Evolutionary conservation across 2,329 filamentous ascomycete genomes (phyloP).

Genomic region (Ophidiomyces ophidiicola): DNA sequence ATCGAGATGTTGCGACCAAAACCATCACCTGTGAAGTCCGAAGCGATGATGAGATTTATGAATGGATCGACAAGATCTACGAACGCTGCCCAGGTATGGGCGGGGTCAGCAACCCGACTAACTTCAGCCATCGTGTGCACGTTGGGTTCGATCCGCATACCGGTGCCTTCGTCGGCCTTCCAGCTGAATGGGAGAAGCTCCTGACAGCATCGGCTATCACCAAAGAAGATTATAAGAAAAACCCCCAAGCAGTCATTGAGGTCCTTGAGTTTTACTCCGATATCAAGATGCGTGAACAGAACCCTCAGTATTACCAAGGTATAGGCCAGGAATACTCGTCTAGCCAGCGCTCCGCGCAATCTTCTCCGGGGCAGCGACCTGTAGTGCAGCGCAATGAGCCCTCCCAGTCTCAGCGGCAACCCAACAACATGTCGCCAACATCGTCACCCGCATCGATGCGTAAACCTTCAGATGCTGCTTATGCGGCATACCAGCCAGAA

Average conservation of each 20-base stretch:
- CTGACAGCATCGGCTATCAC: conserved; percentile 94
- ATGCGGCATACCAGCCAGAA: conserved; percentile 34
- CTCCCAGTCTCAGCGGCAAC: conserved; percentile 28
- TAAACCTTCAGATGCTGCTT: conserved; percentile 48
- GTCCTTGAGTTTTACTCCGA: conserved; percentile 59
- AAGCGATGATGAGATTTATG: conserved; percentile 90
- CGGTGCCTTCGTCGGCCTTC: conserved; percentile 86
- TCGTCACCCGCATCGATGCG: conserved; percentile 25
- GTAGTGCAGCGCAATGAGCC: conserved; percentile 35
- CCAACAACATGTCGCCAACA: conserved; percentile 22
- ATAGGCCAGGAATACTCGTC: conserved; percentile 52
- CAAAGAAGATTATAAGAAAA: conserved; percentile 96
- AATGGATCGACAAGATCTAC: conserved; percentile 98
- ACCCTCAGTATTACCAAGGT: conserved; percentile 48
- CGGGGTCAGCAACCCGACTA: conserved; percentile 94
- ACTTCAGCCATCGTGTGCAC: conserved; percentile 93
- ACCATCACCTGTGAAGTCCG: conserved; percentile 88
- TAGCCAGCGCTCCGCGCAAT: conserved; percentile 38
- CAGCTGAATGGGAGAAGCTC: conserved; percentile 92
- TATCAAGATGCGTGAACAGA: conserved; percentile 52
- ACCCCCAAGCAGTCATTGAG: conserved; percentile 66
- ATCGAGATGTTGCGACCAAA: conserved; percentile 68
- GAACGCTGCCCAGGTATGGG: conserved; percentile 94
- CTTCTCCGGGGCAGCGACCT: conserved; percentile 50
- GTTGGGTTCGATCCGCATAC: conserved; percentile 94